phyloP scores from a whole-genome alignment of 164 flowering plant genomes.

The Vitis rotundifolia region DNA sequence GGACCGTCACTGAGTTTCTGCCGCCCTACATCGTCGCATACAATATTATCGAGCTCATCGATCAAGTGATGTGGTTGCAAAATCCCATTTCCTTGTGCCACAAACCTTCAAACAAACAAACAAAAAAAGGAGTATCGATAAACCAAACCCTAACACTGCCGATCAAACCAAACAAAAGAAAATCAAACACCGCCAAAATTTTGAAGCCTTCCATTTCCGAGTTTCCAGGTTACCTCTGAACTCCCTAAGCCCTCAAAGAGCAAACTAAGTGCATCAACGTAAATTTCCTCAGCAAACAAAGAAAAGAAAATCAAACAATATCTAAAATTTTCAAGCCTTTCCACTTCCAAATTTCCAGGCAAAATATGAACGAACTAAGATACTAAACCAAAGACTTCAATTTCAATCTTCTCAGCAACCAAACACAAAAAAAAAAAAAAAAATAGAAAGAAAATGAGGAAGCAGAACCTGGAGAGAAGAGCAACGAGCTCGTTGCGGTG shows the following conservation, averaged over 20 bases:
- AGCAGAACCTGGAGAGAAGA: constrained; percentile 79
- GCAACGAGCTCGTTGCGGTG: constrained; percentile 86
- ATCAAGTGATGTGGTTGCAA: constrained; percentile 80
- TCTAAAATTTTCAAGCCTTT: background rate
- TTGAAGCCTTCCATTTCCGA: too few species aligned
- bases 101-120: constrained; percentile 57
- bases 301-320: too few species aligned
- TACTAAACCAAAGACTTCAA: too few species aligned
- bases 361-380: too few species aligned
- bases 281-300: too few species aligned
- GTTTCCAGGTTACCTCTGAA: too few species aligned
- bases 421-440: constrained; percentile 7
- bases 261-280: too few species aligned
- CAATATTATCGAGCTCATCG: constrained; percentile 59
- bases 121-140: background rate
- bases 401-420: background rate
- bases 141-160: background rate
- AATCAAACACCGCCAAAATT: too few species aligned
- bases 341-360: background rate
- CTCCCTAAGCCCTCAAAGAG: too few species aligned
- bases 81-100: constrained; percentile 84
- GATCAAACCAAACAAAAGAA: background rate
- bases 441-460: background rate
- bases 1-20: constrained; percentile 51
- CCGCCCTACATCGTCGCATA: constrained; percentile 41